Base-by-base conservation (phyloP, 805 yeast genomes). In the Saccharomycopsis microspora region DNA sequence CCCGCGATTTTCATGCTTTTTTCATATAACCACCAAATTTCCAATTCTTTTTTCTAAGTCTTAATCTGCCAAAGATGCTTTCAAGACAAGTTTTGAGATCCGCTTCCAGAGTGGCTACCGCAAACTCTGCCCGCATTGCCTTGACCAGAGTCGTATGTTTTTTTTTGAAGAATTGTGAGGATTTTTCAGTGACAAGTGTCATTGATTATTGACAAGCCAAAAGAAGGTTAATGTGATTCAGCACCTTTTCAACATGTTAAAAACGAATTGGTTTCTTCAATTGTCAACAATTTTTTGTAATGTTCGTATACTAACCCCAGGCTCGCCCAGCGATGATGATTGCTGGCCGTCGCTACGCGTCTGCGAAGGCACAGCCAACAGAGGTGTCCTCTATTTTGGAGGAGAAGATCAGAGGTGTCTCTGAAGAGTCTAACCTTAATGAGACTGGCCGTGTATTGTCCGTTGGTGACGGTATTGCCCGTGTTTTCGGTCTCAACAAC, bases 381-480 rank as follows among this genome's bases (percentile, higher is more conserved):
- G 99, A 93, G 78, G 98, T 93, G 59, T 89, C 98, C 60, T 87
- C 97, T 54, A 93, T 93, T 75, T 82, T 93, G 67, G 98, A 93
- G 78, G 96, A 93, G 74, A 88, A 95, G 76, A 93, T 93, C 78
- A 89, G 96, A 78, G 98, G 98, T 75, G 94, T 90, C 64, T 81
- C 96, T 57, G 93, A 87, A 65, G 97, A 90, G 74, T 86, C 96
- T 64, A 81, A 86, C 83, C 82, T 93, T 67, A 87, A 93, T 73
- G 98, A 93, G 77, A 94, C 98, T 68, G 99, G 99, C 72, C 87
- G 96, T 76, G 98, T 93, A 66, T 79, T 93, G 68, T 84, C 97
- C 60, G 96, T 93, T 67, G 98, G 98, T 85, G 99, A 93, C 75
- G 99, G 99, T 93, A 93, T 93, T 69, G 99, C 98, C 71, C 94